These are phyloP conservation scores for Silene vulgaris DNA, from an alignment of 179 eudicot species.

Conservation along the genomic window DNA sequence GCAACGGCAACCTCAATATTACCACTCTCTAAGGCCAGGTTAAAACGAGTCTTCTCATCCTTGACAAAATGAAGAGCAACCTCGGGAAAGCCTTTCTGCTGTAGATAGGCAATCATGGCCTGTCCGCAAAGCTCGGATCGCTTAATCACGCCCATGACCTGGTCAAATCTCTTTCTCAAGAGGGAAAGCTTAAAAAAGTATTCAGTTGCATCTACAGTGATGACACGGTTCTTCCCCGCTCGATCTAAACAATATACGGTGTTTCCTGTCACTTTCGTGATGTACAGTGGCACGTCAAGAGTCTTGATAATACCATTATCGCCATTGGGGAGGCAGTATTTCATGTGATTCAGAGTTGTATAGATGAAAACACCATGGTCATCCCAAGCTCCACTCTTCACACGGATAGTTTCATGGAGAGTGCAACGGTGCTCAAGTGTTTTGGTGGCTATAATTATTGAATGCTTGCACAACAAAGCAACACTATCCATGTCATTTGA, in stretches of 20 bases:
- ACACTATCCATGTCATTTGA: slow-evolving; percentile 87
- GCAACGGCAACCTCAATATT: slow-evolving; percentile 85
- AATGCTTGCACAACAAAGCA: slow-evolving; percentile 82
- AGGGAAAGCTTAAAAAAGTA: slow-evolving; percentile 69
- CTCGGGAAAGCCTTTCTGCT: slow-evolving; percentile 89
- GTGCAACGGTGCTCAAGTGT: slow-evolving; percentile 82
- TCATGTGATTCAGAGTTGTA: slow-evolving; percentile 77
- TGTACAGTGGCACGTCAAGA: slow-evolving; percentile 74
- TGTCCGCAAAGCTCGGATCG: slow-evolving; percentile 85
- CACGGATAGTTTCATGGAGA: slow-evolving; percentile 89
- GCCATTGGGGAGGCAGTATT: slow-evolving; percentile 88
- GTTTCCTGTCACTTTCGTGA: slow-evolving; percentile 63
- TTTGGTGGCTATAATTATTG: slow-evolving; percentile 70
- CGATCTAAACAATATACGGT: slow-evolving; percentile 77
- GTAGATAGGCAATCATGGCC: slow-evolving; percentile 93
- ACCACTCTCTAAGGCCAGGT: slow-evolving; percentile 84
- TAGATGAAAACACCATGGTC: slow-evolving; percentile 84
- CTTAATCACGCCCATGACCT: slow-evolving; percentile 85
- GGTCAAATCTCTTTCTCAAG: slow-evolving; percentile 66
- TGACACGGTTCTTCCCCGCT: slow-evolving; percentile 67
- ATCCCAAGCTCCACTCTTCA: slow-evolving; percentile 92
- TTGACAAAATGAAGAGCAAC: slow-evolving; percentile 94
- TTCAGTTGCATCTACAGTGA: slow-evolving; percentile 68
- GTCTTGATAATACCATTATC: slow-evolving; percentile 83
- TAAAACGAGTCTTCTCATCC: slow-evolving; percentile 85